Percentiles rank a stretch among this genome's conserved stretches.
These are phyloP conservation scores for Exophiala alcalophila DNA, from an alignment of 2,329 filamentous ascomycete species.

Conservation along the genomic window DNA sequence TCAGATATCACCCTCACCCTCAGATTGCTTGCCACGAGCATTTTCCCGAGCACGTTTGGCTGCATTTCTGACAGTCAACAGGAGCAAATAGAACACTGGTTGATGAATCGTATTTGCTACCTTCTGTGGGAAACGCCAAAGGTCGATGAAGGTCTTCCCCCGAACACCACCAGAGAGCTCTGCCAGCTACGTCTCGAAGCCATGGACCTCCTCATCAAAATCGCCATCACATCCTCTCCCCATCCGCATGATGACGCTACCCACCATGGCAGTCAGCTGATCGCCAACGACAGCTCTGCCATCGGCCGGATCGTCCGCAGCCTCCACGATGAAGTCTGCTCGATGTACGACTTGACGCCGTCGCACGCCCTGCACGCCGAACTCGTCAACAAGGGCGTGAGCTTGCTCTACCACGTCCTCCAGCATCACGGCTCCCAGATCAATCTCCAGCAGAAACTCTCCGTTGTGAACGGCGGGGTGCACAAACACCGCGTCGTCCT, in stretches of 20 bases:
- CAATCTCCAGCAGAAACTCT: conserved; percentile 70
- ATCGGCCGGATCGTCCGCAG: conserved; percentile 73
- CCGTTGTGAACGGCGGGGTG: conserved; percentile 65
- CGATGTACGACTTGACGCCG: conserved; percentile 54
- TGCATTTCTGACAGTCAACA: conserved; percentile 48
- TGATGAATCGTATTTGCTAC: conserved; percentile 57
- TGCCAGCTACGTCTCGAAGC: conserved; percentile 43
- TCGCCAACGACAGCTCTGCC: conserved; percentile 66
- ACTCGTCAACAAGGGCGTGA: conserved; percentile 59
- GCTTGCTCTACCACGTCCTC: conserved; percentile 60
- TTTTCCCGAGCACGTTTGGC: conserved; percentile 53
- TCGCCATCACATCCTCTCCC: conserved; percentile 39
- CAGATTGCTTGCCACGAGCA: conserved; percentile 55
- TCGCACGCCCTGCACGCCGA: conserved; percentile 47
- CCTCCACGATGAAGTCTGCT: conserved; percentile 68
- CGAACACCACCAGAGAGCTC: conserved; percentile 36
- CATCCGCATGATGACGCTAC: conserved; percentile 60
- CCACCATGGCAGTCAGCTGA: conserved; percentile 57
- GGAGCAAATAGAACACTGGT: conserved; percentile 43
- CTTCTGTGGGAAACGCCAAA: conserved; percentile 55
- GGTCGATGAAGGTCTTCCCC: conserved; percentile 43
- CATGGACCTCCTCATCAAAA: conserved; percentile 41
- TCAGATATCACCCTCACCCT: conserved; percentile 55
- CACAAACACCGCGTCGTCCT: conserved; percentile 81
- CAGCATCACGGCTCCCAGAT: conserved; percentile 59